Percentiles rank a stretch among this genome's conserved stretches.
Evolutionary conservation across 139 green algal genomes (phyloP).

Genomic region (Edaphochlamys debaryana): DNA sequence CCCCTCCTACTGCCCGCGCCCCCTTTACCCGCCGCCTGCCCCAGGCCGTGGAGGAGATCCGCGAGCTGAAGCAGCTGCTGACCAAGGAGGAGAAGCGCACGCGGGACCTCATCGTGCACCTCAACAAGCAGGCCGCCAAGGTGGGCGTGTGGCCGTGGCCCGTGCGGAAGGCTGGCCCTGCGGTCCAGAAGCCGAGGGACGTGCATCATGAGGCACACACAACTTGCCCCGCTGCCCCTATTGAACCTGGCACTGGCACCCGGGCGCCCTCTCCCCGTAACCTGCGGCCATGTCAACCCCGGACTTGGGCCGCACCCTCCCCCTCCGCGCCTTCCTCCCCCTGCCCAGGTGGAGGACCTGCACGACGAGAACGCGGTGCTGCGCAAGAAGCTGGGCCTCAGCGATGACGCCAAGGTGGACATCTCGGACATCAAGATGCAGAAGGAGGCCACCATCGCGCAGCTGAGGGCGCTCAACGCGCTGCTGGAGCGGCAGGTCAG

Average conservation of each 20-base stretch:
- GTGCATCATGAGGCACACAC: no score
- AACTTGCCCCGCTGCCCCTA: no score
- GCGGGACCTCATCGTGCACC: slow-evolving; percentile 46
- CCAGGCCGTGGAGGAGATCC: slow-evolving; percentile 72
- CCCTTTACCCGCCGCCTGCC: not conserved
- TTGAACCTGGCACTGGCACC: no score
- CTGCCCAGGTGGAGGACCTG: slow-evolving; percentile 74
- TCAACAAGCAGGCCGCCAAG: slow-evolving; percentile 41
- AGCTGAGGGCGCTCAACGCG: slow-evolving; percentile 70
- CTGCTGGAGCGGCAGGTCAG: slow-evolving; percentile 74
- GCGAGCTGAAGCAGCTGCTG: slow-evolving; percentile 64
- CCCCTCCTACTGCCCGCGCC: no score
- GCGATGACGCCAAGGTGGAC: slow-evolving; percentile 53
- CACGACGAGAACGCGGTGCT: slow-evolving; percentile 72
- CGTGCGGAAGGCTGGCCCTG: no score
- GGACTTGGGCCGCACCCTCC: no score
- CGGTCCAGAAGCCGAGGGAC: no score
- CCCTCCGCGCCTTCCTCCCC: no score
- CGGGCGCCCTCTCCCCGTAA: no score
- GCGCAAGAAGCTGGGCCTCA: slow-evolving; percentile 56
- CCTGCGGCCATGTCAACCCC: no score
- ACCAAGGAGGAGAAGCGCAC: slow-evolving; percentile 52
- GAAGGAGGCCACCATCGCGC: slow-evolving; percentile 66
- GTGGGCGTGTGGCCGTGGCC: no score
- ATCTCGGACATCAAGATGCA: slow-evolving; percentile 65